Evolutionary conservation across 1,284 basidiomycete genomes (phyloP).

Genomic region (Tylopilus sp.): DNA sequence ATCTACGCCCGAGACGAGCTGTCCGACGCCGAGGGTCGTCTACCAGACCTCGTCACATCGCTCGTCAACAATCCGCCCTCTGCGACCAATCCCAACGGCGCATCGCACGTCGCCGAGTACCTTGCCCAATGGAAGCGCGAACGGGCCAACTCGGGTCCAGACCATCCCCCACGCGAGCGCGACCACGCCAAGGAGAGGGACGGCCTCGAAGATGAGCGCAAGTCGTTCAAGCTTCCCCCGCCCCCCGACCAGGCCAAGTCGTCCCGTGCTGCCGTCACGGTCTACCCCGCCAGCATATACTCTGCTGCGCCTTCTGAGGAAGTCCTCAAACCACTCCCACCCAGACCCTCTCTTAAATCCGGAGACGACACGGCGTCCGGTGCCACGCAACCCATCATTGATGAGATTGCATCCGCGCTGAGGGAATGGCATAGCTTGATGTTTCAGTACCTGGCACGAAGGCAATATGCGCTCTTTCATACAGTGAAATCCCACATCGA

Average conservation of each 20-base stretch:
- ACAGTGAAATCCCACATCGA: constrained; percentile 89
- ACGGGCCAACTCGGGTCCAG: constrained; percentile 43
- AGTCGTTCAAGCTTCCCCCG: constrained; percentile 68
- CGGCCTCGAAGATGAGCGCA: constrained; percentile 42
- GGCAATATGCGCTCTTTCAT: constrained; percentile 90
- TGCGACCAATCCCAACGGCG: constrained; percentile 34
- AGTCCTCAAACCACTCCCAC: constrained; percentile 77
- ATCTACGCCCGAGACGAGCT: constrained; percentile 88
- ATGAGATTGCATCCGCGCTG: constrained; percentile 95
- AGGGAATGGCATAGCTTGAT: constrained; percentile 94
- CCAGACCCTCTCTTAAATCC: constrained; percentile 89
- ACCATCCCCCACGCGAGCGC: constrained; percentile 55
- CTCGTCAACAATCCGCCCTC: constrained; percentile 39
- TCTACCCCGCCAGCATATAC: constrained; percentile 67
- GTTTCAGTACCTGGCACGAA: constrained; percentile 84
- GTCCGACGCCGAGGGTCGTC: constrained; percentile 83
- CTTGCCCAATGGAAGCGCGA: constrained; percentile 47
- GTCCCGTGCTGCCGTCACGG: constrained; percentile 64
- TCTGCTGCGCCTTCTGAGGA: constrained; percentile 68
- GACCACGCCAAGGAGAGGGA: constrained; percentile 49
- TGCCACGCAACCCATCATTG: constrained; percentile 83
- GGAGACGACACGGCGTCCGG: constrained; percentile 89
- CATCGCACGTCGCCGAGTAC: constrained; percentile 40
- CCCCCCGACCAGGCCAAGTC: constrained; percentile 72
- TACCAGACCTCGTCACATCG: constrained; percentile 66